These are phyloP conservation scores for Pseudonitzschia multiseries DNA, from an alignment of 108 stramenopile genomes.

Conservation along the genomic window DNA sequence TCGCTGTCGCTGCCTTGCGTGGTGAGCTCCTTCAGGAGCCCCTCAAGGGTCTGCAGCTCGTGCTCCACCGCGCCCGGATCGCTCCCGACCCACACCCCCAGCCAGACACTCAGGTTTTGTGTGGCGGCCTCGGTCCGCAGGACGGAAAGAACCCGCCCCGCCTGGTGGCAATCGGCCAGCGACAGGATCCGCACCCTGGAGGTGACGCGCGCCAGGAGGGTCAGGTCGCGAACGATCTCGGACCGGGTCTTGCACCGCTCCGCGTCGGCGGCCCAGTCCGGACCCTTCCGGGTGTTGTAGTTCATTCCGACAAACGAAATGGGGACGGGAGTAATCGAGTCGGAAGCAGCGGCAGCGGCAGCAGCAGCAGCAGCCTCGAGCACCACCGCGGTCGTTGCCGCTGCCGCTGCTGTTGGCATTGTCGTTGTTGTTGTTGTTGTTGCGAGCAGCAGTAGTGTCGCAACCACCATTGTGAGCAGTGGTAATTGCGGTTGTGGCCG, in stretches of 20 bases:
- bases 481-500: too few species aligned
- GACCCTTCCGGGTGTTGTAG: conserved; percentile 39
- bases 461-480: too few species aligned
- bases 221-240: conserved; percentile 32
- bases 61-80: conserved; percentile 13
- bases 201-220: conserved; percentile 21
- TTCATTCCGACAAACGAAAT: conserved; percentile 39
- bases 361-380: too few species aligned
- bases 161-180: conserved; percentile 34
- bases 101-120: conserved; percentile 21
- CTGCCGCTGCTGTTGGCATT: too few species aligned
- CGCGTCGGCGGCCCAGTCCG: conserved; percentile 37
- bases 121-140: conserved; percentile 2
- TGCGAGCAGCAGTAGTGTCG: too few species aligned
- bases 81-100: conserved; percentile 36
- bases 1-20: conserved; percentile 1
- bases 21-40: neutral
- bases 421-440: too few species aligned
- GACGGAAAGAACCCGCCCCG: conserved; percentile 19
- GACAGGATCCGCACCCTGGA: conserved; percentile 28
- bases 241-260: conserved; percentile 27
- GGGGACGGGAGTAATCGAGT: conserved; percentile 23
- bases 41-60: conserved; percentile 22
- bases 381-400: too few species aligned
- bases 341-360: too few species aligned